phyloP scores from a whole-genome alignment of 192 early-diverging fungal genomes.

The Backusella liffmaniae region DNA sequence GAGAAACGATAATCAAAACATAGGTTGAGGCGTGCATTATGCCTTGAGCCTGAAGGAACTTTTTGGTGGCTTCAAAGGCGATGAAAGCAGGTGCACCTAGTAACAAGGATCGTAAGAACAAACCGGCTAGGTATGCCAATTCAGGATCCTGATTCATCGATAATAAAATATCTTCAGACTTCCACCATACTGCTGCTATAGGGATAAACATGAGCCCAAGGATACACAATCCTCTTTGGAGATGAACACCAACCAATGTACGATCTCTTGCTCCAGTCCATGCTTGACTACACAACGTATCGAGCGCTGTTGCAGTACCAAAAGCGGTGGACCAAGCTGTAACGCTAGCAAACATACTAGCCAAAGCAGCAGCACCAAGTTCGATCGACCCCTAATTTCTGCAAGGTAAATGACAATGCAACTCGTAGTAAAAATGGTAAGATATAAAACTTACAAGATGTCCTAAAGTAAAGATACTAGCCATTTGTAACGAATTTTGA shows the following conservation, averaged over 20 bases:
- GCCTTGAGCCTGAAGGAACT: slow-evolving; percentile 86
- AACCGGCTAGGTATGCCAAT: slow-evolving; percentile 15
- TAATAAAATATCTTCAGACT: slow-evolving; percentile 13
- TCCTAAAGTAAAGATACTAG: slow-evolving; percentile 28
- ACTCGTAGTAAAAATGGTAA: not conserved
- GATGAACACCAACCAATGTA: slow-evolving; percentile 63
- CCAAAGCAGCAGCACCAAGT: slow-evolving; percentile 69
- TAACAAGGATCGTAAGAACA: slow-evolving; percentile 62
- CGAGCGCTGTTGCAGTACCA: slow-evolving; percentile 72
- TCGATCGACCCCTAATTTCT: slow-evolving; percentile 44
- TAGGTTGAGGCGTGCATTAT: slow-evolving; percentile 84
- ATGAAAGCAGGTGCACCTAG: slow-evolving; percentile 75
- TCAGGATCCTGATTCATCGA: slow-evolving; percentile 30
- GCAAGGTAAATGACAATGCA: not conserved
- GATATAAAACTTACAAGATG: slow-evolving; percentile 18
- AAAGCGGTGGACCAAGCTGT: slow-evolving; percentile 63
- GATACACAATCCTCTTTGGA: slow-evolving; percentile 50
- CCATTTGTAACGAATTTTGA: slow-evolving; percentile 31
- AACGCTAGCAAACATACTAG: slow-evolving; percentile 70
- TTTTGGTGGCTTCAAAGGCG: slow-evolving; percentile 80
- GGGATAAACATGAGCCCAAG: slow-evolving; percentile 33
- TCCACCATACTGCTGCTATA: slow-evolving; percentile 29
- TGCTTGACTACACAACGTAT: slow-evolving; percentile 75
- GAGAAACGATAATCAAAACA: slow-evolving; percentile 66
- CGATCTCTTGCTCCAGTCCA: slow-evolving; percentile 66